Evolutionary conservation across 2,329 filamentous ascomycete species (phyloP).

Genomic region (Sarocladium strictum): DNA sequence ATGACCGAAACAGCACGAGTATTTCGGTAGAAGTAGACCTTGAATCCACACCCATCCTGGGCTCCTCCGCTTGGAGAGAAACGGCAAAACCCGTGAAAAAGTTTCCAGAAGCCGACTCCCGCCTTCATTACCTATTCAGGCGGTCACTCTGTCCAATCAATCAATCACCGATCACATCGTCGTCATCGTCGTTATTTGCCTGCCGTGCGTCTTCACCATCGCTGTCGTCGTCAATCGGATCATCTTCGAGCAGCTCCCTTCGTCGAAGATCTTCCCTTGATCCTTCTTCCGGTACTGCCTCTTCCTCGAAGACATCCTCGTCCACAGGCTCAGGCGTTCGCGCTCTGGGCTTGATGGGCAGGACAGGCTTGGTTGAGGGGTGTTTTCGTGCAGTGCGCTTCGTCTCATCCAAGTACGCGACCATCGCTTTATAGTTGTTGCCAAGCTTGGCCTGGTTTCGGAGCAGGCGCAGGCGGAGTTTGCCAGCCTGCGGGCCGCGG

Average conservation of each 20-base stretch:
- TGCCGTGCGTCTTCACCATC: slow-evolving; percentile 25
- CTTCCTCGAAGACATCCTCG: slow-evolving; percentile 41
- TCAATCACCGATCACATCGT: slow-evolving; percentile 41
- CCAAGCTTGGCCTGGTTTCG: slow-evolving; percentile 79
- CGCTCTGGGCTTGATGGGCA: slow-evolving; percentile 8
- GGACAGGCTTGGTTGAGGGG: slow-evolving; percentile 15
- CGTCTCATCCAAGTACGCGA: slow-evolving; percentile 68
- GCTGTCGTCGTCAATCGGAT: slow-evolving; percentile 31
- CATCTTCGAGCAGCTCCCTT: slow-evolving; percentile 48
- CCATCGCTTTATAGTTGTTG: slow-evolving; percentile 76
- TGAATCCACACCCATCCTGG: not conserved
- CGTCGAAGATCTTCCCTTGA: slow-evolving; percentile 51
- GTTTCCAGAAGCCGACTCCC: slow-evolving; percentile 9
- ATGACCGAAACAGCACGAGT: not conserved
- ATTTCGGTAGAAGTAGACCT: not conserved
- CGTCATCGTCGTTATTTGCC: slow-evolving; percentile 33
- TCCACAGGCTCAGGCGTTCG: slow-evolving; percentile 36
- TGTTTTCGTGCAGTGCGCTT: slow-evolving; percentile 6
- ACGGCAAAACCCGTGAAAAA: too few species aligned
- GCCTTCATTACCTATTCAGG: too few species aligned
- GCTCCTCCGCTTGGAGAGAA: not conserved
- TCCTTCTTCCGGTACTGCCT: slow-evolving; percentile 50
- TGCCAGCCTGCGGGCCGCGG: slow-evolving; percentile 51
- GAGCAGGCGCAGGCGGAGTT: slow-evolving; percentile 64
- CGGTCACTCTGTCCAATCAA: too few species aligned